These are phyloP conservation scores for Bromus sterilis DNA, from an alignment of 176 grass and related monocot genomes.

Conservation along the genomic window DNA sequence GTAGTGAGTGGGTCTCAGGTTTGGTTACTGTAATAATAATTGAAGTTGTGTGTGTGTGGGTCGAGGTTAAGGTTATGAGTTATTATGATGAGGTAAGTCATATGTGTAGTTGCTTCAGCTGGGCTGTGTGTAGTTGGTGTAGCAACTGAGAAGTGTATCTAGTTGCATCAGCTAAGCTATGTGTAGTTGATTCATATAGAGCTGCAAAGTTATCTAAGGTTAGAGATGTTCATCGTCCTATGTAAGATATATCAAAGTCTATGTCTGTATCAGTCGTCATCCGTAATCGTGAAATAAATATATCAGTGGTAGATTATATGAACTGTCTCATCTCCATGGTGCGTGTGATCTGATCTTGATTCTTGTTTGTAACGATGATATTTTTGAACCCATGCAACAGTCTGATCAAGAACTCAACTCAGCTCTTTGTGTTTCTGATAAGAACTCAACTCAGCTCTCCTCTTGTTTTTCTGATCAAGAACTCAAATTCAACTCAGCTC, in stretches of 20 bases:
- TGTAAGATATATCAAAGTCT: background rate
- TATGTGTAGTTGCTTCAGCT: background rate
- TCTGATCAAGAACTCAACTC: too few relatives aligned
- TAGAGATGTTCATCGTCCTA: background rate
- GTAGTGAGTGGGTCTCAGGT: background rate
- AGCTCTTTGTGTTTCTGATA: too few relatives aligned
- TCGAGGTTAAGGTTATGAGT: background rate
- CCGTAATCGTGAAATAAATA: background rate
- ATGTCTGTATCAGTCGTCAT: background rate
- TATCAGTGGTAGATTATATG: background rate
- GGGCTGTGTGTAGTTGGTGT: background rate
- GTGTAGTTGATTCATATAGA: background rate
- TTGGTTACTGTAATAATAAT: slow-evolving; percentile 17
- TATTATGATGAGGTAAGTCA: background rate
- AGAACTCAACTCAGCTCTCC: too few relatives aligned
- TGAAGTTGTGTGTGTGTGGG: background rate
- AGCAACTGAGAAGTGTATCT: background rate
- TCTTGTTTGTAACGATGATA: background rate
- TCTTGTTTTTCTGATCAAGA: too few relatives aligned
- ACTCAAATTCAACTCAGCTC: too few relatives aligned
- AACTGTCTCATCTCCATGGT: background rate
- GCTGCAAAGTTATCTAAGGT: background rate
- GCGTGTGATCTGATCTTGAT: background rate
- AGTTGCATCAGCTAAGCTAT: background rate
- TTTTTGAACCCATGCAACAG: too few relatives aligned